Evolutionary conservation across 352 stramenopile species (phyloP).

Genomic region (Globisporangium camurandrum): DNA sequence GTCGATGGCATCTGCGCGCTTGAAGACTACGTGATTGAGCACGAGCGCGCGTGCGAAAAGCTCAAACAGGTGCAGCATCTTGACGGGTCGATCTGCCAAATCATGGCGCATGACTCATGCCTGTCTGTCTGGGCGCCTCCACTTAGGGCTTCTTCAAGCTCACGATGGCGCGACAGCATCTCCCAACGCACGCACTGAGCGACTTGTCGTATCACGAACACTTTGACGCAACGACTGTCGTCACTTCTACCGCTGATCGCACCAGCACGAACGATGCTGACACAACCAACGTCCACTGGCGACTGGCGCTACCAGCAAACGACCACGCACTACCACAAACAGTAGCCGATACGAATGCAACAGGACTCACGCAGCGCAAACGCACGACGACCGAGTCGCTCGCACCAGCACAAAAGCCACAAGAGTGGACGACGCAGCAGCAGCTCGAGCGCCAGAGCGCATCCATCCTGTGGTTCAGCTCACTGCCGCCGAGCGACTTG

Average conservation of each 20-base stretch:
- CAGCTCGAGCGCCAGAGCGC: slow-evolving; percentile 10
- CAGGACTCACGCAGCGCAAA: slow-evolving; percentile 7
- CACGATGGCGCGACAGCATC: slow-evolving; percentile 40
- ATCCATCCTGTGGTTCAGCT: slow-evolving; percentile 67
- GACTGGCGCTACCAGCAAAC: background rate
- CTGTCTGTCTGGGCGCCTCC: background rate
- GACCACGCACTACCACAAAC: background rate
- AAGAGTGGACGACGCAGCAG: background rate
- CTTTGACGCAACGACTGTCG: slow-evolving; percentile 34
- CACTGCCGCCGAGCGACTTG: slow-evolving; percentile 56
- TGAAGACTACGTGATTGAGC: slow-evolving; percentile 45
- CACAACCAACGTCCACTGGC: slow-evolving; percentile 3
- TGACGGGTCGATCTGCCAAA: too few relatives aligned
- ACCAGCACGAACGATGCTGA: slow-evolving; percentile 1
- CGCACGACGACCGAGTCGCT: slow-evolving; percentile 5
- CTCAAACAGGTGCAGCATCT: slow-evolving; percentile 58
- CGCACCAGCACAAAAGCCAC: slow-evolving; percentile 6
- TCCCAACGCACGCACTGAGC: slow-evolving; percentile 38
- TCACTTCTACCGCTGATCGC: slow-evolving; percentile 7
- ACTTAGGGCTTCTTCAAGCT: slow-evolving; percentile 63
- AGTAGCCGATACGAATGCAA: background rate
- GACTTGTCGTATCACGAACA: slow-evolving; percentile 59
- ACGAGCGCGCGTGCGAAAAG: slow-evolving; percentile 33
- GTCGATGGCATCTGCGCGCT: slow-evolving; percentile 30
- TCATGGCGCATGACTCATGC: background rate